Percentiles rank a stretch among this genome's conserved stretches.
Evolutionary conservation across 164 flowering plant species (phyloP).

Genomic region (Aristolochia contorta): DNA sequence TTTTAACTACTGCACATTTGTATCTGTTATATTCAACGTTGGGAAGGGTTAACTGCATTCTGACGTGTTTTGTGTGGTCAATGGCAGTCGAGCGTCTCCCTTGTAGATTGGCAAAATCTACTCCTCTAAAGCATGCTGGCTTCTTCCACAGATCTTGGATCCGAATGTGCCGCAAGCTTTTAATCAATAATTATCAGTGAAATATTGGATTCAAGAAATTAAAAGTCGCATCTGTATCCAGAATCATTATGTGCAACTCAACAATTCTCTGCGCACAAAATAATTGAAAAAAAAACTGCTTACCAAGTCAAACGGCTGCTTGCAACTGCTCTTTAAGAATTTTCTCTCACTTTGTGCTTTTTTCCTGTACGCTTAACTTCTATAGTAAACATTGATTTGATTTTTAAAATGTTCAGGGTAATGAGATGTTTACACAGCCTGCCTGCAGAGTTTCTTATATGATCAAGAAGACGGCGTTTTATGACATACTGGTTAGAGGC

Average conservation of each 20-base stretch:
- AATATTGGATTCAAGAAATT: constrained; percentile 85
- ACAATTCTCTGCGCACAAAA: too few species aligned
- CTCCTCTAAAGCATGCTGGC: not conserved
- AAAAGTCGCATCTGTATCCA: constrained; percentile 81
- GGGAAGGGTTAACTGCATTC: not conserved
- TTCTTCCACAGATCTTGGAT: constrained; percentile 37
- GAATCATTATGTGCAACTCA: constrained; percentile 86
- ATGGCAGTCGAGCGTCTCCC: constrained; percentile 2
- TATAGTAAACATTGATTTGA: too few species aligned
- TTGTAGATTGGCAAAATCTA: not conserved
- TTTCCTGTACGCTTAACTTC: too few species aligned
- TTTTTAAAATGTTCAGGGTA: constrained; percentile 43
- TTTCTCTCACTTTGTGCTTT: too few species aligned
- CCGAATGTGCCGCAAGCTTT: constrained; percentile 94
- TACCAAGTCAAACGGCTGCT: too few species aligned
- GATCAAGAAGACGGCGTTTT: constrained; percentile 82
- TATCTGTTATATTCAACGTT: not conserved
- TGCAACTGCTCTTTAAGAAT: too few species aligned
- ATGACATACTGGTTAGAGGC: constrained; percentile 66
- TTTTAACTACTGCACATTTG: not conserved
- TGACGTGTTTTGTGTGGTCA: not conserved
- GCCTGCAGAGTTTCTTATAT: constrained; percentile 73
- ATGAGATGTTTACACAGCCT: constrained; percentile 62
- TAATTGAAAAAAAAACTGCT: too few species aligned
- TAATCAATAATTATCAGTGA: constrained; percentile 88